Base-by-base conservation (phyloP, 2,329 filamentous ascomycete genomes). In the Neonectria hederae region DNA sequence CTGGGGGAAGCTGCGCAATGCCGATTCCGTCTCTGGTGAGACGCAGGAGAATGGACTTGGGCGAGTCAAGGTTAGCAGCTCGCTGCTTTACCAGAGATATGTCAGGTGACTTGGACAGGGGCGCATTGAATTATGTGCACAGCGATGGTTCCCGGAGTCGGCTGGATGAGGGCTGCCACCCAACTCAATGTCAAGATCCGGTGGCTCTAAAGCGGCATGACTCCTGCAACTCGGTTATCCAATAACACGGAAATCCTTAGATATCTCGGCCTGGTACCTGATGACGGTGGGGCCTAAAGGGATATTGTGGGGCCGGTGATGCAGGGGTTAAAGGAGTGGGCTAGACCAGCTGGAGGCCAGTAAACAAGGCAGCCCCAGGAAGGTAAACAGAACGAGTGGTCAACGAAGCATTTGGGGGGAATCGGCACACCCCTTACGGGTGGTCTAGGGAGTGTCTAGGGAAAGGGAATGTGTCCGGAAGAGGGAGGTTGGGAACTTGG, bases 341-440 rank as follows among this genome's bases (percentile, higher is more conserved):
- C 67, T 70, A 72, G 26, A 40, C 71, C 65, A 5, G n/a, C 21
- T 38, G 14, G 35, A n/a, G 35, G 7, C 14, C 35, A 38, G 69
- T 74, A 74, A 74, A 74, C 71, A 74, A 62, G 61, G 59, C 65
- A 49, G 66, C 59, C 68, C 70, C 62, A 62, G 62, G 13, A 45
- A 66, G 40, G 70, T 73, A 74, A 72, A 73, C 70, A 72, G 49
- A 67, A 62, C 65, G 68, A 72, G 59, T 70, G 69, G 71, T 66
- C 67, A 62, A 61, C 61, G 58, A 69, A 61, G 57, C 38, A 57
- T 48, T 63, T 64, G 70, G 61, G 62, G 38, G 46, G 63, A 72
- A 73, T 73, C 71, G 68, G 65, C 69, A 73, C 71, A 53, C 71
- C 71, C 71, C 56, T 38, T 17, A 7, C 17, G 22, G 22, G 17